These are phyloP conservation scores for Fistulifera pelliculosa DNA, from an alignment of 108 stramenopile genomes.

Conservation along the genomic window DNA sequence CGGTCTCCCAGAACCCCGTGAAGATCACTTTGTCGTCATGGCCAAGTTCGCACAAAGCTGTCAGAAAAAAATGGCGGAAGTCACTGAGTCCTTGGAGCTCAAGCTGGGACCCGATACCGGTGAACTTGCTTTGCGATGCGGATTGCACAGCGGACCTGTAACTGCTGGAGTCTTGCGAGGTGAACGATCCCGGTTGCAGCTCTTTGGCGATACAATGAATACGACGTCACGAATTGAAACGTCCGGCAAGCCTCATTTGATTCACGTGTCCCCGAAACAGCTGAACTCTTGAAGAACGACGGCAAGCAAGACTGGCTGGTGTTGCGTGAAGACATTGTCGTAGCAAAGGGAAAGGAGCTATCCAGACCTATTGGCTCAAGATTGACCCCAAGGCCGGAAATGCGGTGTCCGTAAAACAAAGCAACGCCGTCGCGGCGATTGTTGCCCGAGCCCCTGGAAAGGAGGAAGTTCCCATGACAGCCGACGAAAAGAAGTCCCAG, in stretches of 20 bases:
- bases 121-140: slow-evolving; percentile 25
- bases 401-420: too few relatives aligned
- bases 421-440: too few relatives aligned
- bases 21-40: slow-evolving; percentile 34
- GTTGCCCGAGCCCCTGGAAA: too few relatives aligned
- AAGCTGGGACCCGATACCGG: slow-evolving; percentile 20
- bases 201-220: slow-evolving; percentile 43
- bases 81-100: slow-evolving; percentile 10
- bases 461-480: too few relatives aligned
- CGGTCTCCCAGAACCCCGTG: slow-evolving; percentile 6
- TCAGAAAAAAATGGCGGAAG: slow-evolving; percentile 15
- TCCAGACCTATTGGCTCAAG: slow-evolving; percentile 33
- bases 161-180: slow-evolving; percentile 44
- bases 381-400: too few relatives aligned
- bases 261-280: slow-evolving; percentile 17
- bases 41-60: slow-evolving; percentile 28
- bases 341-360: slow-evolving; percentile 17
- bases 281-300: slow-evolving; percentile 9
- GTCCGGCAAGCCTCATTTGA: slow-evolving; percentile 3
- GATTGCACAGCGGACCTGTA: slow-evolving; percentile 5
- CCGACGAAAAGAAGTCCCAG: not conserved
- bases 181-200: slow-evolving; percentile 31
- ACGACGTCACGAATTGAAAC: slow-evolving; percentile 4
- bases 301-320: slow-evolving; percentile 9
- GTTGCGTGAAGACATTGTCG: not conserved